A percentile compares a stretch with the other conserved stretches of the same genome.
Evolutionary conservation across 2,329 filamentous ascomycete genomes (phyloP).

Genomic region (Fusarium hainanense): DNA sequence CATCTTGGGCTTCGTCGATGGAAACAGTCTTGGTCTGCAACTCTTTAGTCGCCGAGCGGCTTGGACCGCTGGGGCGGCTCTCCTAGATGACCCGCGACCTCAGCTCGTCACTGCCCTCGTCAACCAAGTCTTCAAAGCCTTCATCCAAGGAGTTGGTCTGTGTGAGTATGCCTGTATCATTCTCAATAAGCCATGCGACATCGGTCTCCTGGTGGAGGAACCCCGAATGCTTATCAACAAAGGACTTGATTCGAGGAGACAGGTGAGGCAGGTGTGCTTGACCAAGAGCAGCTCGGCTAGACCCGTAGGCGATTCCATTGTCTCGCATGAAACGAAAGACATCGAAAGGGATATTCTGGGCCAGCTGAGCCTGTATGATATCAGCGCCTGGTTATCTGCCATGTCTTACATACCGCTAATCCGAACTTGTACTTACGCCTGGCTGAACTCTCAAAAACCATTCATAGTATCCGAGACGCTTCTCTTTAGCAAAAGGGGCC

Average conservation of each 20-base stretch:
- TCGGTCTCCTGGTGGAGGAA: conserved; percentile 61
- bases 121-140: conserved; percentile 8
- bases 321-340: conserved; percentile 89
- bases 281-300: conserved; percentile 63
- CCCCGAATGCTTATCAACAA: conserved; percentile 58
- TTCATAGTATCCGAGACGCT: conserved; percentile 70
- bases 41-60: conserved; percentile 24
- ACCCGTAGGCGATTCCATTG: conserved; percentile 82
- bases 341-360: conserved; percentile 79
- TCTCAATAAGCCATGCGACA: conserved; percentile 59
- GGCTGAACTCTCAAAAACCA: conserved; percentile 72
- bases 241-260: conserved; percentile 59
- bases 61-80: conserved; percentile 32
- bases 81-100: conserved; percentile 39
- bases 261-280: conserved; percentile 57
- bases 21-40: conserved; percentile 29
- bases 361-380: conserved; percentile 60
- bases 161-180: not conserved
- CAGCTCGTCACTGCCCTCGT: conserved; percentile 25
- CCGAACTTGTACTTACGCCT: conserved; percentile 58
- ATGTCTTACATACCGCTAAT: not conserved
- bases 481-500: conserved; percentile 83
- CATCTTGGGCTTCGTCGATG: conserved; percentile 14
- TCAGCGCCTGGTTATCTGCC: conserved; percentile 17
- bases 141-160: not conserved